phyloP scores from a whole-genome alignment of 208 protist species.

The Sergeia podlipaevii region DNA sequence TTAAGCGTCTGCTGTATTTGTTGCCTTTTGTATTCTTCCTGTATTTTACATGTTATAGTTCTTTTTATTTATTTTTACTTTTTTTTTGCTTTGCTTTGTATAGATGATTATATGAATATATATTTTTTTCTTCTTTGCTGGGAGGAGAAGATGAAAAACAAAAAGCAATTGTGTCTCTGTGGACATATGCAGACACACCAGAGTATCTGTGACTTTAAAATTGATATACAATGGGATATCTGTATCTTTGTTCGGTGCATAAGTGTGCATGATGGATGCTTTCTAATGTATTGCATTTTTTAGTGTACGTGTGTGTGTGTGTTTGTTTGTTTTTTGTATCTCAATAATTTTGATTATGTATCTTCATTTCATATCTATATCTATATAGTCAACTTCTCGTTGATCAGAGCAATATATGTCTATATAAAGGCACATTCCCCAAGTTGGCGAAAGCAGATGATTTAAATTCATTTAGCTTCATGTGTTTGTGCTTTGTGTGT shows the following conservation, averaged over 20 bases:
- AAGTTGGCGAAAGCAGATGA: no score
- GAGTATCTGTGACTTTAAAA: no score
- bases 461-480: no score
- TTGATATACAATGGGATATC: no score
- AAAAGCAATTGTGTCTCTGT: no score
- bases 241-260: constrained; percentile 1
- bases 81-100: neutral
- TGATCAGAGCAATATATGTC: no score
- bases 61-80: neutral
- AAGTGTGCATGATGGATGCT: neutral
- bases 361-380: no score
- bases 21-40: constrained; percentile 13
- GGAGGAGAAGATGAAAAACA: neutral
- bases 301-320: neutral
- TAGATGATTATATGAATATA: constrained; percentile 17
- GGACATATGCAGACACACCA: no score
- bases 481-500: no score
- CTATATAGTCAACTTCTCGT: no score
- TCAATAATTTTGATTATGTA: neutral
- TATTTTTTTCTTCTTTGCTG: neutral
- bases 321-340: constrained; percentile 13
- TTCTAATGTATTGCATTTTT: neutral
- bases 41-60: neutral
- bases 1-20: no score
- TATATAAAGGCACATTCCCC: no score